A percentile compares a stretch with the other conserved stretches of the same genome.
Evolutionary conservation across 2,329 filamentous ascomycete genomes (phyloP).

Genomic region (Xylogone sp.): DNA sequence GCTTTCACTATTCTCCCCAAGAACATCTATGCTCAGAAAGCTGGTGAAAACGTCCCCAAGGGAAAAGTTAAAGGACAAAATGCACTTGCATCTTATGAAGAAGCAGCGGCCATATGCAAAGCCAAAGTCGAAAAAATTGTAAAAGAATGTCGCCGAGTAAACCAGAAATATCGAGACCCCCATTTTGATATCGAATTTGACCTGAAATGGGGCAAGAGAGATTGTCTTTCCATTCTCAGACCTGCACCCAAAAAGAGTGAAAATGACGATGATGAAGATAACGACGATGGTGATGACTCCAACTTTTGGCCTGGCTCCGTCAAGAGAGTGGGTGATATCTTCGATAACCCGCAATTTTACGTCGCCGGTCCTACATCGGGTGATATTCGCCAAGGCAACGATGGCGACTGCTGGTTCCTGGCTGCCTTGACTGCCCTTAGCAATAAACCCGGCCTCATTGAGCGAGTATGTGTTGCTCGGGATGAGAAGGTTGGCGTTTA

Average conservation of each 20-base stretch:
- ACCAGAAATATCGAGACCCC: slow-evolving; percentile 83
- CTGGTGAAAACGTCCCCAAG: slow-evolving; percentile 51
- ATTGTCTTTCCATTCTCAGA: slow-evolving; percentile 44
- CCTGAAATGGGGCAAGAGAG: slow-evolving; percentile 54
- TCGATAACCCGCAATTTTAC: slow-evolving; percentile 72
- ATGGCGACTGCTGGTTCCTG: slow-evolving; percentile 85
- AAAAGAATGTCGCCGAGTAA: slow-evolving; percentile 66
- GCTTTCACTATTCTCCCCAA: slow-evolving; percentile 67
- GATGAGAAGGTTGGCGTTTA: slow-evolving; percentile 70
- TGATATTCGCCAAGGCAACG: slow-evolving; percentile 73
- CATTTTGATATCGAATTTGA: slow-evolving; percentile 83
- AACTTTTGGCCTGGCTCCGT: slow-evolving; percentile 13
- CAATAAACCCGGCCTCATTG: slow-evolving; percentile 40
- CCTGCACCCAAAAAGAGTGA: background rate
- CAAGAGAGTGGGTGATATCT: slow-evolving; percentile 71
- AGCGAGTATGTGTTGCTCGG: slow-evolving; percentile 36
- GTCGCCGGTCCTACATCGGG: slow-evolving; percentile 67
- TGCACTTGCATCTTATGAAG: slow-evolving; percentile 65
- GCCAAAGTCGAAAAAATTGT: slow-evolving; percentile 61
- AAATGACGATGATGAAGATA: slow-evolving; percentile 23
- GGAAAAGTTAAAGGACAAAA: slow-evolving; percentile 51
- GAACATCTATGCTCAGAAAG: slow-evolving; percentile 60
- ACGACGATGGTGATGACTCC: slow-evolving; percentile 16
- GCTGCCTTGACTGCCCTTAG: slow-evolving; percentile 72
- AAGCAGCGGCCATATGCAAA: slow-evolving; percentile 65